These are phyloP conservation scores for Pichia thaimueangensis DNA, from an alignment of 805 yeast genomes.

Conservation along the genomic window DNA sequence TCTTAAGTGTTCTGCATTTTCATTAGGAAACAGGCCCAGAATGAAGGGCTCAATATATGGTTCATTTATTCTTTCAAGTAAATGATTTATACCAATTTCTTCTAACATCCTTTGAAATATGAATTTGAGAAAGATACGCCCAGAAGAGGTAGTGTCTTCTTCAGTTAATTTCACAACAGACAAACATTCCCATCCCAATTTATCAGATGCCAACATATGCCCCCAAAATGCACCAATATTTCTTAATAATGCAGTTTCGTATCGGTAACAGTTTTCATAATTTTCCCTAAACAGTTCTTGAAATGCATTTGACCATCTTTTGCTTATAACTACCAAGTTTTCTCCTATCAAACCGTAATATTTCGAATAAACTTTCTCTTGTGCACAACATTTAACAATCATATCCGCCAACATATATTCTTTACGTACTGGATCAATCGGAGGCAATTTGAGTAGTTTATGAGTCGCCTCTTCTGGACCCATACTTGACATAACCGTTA, in stretches of 20 bases:
- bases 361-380: constrained; percentile 81
- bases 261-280: constrained; percentile 55
- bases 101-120: constrained; percentile 72
- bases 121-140: constrained; percentile 75
- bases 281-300: constrained; percentile 45
- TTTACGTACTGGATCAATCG: constrained; percentile 34
- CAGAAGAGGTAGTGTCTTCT: constrained; percentile 67
- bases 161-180: constrained; percentile 56
- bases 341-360: constrained; percentile 75
- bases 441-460: constrained; percentile 53
- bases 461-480: constrained; percentile 92
- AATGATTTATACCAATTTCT: constrained; percentile 57
- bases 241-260: constrained; percentile 66
- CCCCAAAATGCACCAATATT: constrained; percentile 85
- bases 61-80: constrained; percentile 47
- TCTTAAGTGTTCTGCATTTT: constrained; percentile 45
- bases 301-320: constrained; percentile 55
- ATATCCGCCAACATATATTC: constrained; percentile 59
- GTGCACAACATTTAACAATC: constrained; percentile 74
- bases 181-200: constrained; percentile 58
- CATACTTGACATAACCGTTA: constrained; percentile 83
- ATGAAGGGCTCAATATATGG: constrained; percentile 43
- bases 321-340: constrained; percentile 45
- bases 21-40: constrained; percentile 60
- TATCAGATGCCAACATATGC: constrained; percentile 66